Evolutionary conservation across 2,329 filamentous ascomycete species (phyloP).

Genomic region (Alternaria sp.): DNA sequence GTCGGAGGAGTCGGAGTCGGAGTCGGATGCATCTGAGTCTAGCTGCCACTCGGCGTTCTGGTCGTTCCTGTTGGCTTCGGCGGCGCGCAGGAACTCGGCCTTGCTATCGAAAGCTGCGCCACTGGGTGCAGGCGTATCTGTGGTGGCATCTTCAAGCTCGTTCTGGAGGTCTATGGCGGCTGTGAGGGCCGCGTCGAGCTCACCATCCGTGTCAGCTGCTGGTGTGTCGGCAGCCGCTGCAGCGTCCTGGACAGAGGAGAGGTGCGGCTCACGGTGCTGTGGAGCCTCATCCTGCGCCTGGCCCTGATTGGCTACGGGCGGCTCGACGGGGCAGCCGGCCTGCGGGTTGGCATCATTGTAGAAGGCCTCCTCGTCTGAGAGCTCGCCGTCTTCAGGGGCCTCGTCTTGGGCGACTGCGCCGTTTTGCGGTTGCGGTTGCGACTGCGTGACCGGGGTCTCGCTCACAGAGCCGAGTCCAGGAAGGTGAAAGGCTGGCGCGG

Average conservation of each 20-base stretch:
- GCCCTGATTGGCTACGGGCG: constrained; percentile 32
- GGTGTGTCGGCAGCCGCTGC: constrained; percentile 22
- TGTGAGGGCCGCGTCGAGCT: constrained; percentile 29
- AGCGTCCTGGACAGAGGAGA: constrained; percentile 36
- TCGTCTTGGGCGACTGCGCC: constrained; percentile 31
- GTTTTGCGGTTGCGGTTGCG: constrained; percentile 24
- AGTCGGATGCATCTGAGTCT: constrained; percentile 68
- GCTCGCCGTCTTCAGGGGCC: constrained; percentile 46
- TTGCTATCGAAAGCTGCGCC: constrained; percentile 36
- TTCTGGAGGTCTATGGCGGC: constrained; percentile 25
- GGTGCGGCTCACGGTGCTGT: constrained; percentile 37
- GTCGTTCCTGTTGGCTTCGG: constrained; percentile 57
- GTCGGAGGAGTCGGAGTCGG: constrained; percentile 55
- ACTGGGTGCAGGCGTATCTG: neutral
- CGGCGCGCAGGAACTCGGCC: constrained; percentile 56
- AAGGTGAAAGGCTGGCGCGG: constrained; percentile 42
- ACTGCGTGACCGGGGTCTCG: constrained; percentile 33
- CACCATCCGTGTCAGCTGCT: constrained; percentile 27
- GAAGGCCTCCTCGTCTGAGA: constrained; percentile 44
- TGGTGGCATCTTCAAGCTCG: constrained; percentile 18
- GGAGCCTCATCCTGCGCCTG: constrained; percentile 33
- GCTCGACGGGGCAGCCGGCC: constrained; percentile 19
- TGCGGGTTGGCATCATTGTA: constrained; percentile 38
- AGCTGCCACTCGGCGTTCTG: constrained; percentile 82
- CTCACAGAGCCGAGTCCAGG: constrained; percentile 50